phyloP scores from a whole-genome alignment of 2,329 filamentous ascomycete species.

The Claviceps capensis region DNA sequence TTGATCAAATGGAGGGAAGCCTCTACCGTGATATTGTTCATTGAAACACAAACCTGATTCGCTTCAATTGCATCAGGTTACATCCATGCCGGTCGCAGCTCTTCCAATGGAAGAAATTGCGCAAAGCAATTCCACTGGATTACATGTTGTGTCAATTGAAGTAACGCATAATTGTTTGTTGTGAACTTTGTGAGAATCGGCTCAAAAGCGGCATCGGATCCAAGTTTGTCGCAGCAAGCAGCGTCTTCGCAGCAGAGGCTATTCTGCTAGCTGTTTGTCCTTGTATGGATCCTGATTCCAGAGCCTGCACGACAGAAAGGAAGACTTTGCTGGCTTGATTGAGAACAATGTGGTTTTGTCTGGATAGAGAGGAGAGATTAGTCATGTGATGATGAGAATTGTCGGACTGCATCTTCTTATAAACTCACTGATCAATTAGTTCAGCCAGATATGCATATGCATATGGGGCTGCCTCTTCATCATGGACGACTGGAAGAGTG shows the following conservation, averaged over 20 bases:
- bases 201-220: slow-evolving; percentile 65
- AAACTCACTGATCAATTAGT: slow-evolving; percentile 86
- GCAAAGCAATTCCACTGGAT: not conserved
- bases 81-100: not conserved
- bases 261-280: slow-evolving; percentile 70
- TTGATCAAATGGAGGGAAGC: not conserved
- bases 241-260: slow-evolving; percentile 60
- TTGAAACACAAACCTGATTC: not conserved
- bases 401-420: not conserved
- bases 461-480: slow-evolving; percentile 94
- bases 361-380: slow-evolving; percentile 24
- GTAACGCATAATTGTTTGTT: slow-evolving; percentile 64
- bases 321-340: slow-evolving; percentile 71
- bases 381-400: slow-evolving; percentile 2
- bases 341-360: slow-evolving; percentile 73
- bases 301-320: slow-evolving; percentile 69
- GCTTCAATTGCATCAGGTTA: not conserved
- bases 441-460: slow-evolving; percentile 86
- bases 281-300: slow-evolving; percentile 82
- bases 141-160: slow-evolving; percentile 42
- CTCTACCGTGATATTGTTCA: not conserved
- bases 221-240: slow-evolving; percentile 60
- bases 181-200: slow-evolving; percentile 64
- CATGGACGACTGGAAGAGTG: slow-evolving; percentile 82
- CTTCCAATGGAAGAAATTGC: too few relatives aligned